Evolutionary conservation across 257 asterid species (phyloP).

Genomic region (Capsicum chinense): DNA sequence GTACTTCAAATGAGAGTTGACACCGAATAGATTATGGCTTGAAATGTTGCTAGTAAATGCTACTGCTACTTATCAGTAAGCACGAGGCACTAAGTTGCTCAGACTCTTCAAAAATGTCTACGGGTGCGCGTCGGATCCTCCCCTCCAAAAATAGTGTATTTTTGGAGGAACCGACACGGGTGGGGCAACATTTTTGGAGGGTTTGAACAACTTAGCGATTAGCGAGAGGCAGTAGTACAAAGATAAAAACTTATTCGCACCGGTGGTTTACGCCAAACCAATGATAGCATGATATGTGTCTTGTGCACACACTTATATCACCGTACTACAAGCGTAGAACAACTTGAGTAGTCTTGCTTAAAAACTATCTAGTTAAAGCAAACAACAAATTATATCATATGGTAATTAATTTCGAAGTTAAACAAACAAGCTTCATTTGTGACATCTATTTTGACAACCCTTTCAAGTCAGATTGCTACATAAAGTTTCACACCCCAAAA

Average conservation of each 20-base stretch:
- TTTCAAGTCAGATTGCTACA: no score
- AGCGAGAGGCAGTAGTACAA: not conserved
- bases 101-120: no score
- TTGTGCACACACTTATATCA: not conserved
- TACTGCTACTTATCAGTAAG: not conserved
- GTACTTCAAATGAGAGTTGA: not conserved
- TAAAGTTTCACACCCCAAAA: not conserved
- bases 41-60: not conserved
- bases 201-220: no score
- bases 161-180: no score
- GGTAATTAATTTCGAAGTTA: not conserved
- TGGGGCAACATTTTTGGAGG: no score
- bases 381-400: not conserved
- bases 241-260: not conserved
- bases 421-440: not conserved
- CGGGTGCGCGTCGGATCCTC: no score
- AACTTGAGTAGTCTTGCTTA: not conserved
- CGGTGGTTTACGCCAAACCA: not conserved
- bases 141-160: no score
- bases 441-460: not conserved
- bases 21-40: not conserved
- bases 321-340: not conserved
- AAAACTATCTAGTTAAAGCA: not conserved
- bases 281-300: not conserved
- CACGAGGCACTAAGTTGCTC: no score